A percentile compares a stretch with the other conserved stretches of the same genome.
Conservation (phyloP, 352 stramenopile genomes). For the Globisporangium orthogonon region DNA sequence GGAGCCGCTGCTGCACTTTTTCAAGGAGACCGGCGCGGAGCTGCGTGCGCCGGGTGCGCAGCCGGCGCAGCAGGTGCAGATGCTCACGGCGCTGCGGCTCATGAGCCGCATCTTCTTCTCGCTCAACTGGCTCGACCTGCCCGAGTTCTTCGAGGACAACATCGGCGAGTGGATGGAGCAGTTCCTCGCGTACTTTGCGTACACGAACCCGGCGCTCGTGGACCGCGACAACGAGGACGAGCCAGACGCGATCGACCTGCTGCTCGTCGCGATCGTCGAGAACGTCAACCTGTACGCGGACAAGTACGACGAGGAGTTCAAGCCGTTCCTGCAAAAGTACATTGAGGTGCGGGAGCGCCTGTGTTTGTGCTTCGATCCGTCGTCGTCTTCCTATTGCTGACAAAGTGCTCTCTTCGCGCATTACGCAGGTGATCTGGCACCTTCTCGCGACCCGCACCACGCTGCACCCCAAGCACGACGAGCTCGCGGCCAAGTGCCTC, state of each 20-base stretch:
- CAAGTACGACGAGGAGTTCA: slow-evolving; percentile 99
- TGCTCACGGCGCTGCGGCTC: slow-evolving; percentile 83
- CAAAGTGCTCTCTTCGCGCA: not conserved
- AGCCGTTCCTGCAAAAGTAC: slow-evolving; percentile 93
- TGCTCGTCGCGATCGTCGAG: slow-evolving; percentile 95
- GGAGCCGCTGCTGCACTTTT: slow-evolving; percentile 70
- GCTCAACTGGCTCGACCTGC: slow-evolving; percentile 98
- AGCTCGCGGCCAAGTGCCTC: slow-evolving; percentile 94
- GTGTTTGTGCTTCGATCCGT: too few species aligned
- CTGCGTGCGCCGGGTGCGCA: slow-evolving; percentile 33
- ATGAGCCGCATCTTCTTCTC: slow-evolving; percentile 98
- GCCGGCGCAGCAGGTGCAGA: slow-evolving; percentile 50
- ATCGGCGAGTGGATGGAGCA: slow-evolving; percentile 95
- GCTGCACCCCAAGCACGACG: slow-evolving; percentile 91
- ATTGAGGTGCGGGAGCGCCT: slow-evolving; percentile 35
- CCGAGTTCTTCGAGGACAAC: slow-evolving; percentile 99
- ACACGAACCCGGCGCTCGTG: slow-evolving; percentile 90
- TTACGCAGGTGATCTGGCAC: slow-evolving; percentile 56
- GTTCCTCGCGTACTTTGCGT: slow-evolving; percentile 94
- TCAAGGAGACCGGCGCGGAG: slow-evolving; percentile 56
- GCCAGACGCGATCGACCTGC: slow-evolving; percentile 87
- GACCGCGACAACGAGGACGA: slow-evolving; percentile 91
- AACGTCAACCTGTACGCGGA: slow-evolving; percentile 97
- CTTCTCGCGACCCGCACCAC: slow-evolving; percentile 68
- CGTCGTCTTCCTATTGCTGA: not conserved